Conservation (phyloP, 176 grass and related monocot species). For the Alloteropsis semialata region DNA sequence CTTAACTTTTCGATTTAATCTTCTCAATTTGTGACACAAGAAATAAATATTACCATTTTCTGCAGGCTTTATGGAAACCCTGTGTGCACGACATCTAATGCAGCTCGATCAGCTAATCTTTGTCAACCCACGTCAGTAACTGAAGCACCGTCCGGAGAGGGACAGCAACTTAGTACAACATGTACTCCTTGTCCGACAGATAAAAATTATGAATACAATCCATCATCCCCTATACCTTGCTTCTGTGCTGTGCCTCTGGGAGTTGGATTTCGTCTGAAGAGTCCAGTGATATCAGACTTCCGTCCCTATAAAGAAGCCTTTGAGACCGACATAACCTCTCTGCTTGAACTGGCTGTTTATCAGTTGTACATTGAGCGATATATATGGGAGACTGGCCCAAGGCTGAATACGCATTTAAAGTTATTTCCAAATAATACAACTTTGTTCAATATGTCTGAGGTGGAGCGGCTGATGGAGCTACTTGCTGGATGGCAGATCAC, state of each 20-base stretch:
- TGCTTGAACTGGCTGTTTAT: constrained; percentile 44
- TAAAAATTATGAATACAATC: constrained; percentile 66
- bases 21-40: constrained; percentile 11
- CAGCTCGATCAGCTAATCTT: constrained; percentile 37
- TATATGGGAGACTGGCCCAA: constrained; percentile 69
- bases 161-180: constrained; percentile 19
- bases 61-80: constrained; percentile 83
- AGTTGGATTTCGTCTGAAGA: constrained; percentile 87
- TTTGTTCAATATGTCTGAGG: constrained; percentile 62
- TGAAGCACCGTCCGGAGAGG: constrained; percentile 29
- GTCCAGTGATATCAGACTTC: constrained; percentile 82
- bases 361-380: constrained; percentile 68
- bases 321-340: constrained; percentile 43
- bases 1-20: background rate
- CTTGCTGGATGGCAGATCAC: constrained; percentile 86
- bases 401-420: constrained; percentile 79
- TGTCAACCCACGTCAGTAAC: constrained; percentile 41
- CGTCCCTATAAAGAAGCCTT: constrained; percentile 61
- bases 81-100: constrained; percentile 53
- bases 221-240: constrained; percentile 60
- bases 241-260: constrained; percentile 60
- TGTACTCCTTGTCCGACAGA: constrained; percentile 49
- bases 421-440: constrained; percentile 65
- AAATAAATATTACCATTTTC: constrained; percentile 20
- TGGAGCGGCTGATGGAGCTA: constrained; percentile 36